Base-by-base conservation (phyloP, 2,329 filamentous ascomycete genomes). In the Talaromyces atroroseus region DNA sequence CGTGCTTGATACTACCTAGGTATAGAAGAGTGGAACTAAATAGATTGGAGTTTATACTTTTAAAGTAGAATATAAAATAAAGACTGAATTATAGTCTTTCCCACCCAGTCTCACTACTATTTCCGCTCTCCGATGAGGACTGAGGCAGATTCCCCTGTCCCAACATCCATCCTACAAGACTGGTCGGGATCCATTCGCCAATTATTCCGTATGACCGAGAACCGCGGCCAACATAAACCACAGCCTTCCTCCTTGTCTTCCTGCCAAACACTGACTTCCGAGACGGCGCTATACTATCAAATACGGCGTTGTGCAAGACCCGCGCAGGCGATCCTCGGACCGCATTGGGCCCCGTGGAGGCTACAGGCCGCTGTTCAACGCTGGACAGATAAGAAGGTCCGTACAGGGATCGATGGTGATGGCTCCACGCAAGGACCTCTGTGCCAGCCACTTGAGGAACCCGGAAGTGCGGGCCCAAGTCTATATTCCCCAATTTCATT, bases 111-210 rank as follows among this genome's bases (percentile, higher is more conserved):
- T 73, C 70, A 55, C 70, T 72, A 56, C 66, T 66, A 42, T 64
- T 65, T 29, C 62, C 64, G 56, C 68, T 71, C 36, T 65, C 65
- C 18, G 60, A 46, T 46, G 50, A 36, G 6, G 49, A 57, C n/a
- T 18, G 54, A 59, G 85, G 79, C 57, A 92, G 82, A 44, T 29
- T 55, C 6, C 56, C 52, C 23, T 53, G 47, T 11, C 91, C 91
- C 83, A 97, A 87, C 88, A 97, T 95, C 88, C 90, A 94, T 1
- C 85, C 86, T n/a, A 97, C 87, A 16, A 96, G 69, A 2, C 85
- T 81, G 20, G 83, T 80, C 1, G 94, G 92, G 23, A 88, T 80
- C 82, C 87, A 92, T 40, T 83, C 82, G 5, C 92, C 94, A 7
- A 97, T 87, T 29, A 96, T 80, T 40, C 89, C 88, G 71, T 97